Evolutionary conservation across 306 rosid genomes (phyloP).

Genomic region (Dryas octopetala): DNA sequence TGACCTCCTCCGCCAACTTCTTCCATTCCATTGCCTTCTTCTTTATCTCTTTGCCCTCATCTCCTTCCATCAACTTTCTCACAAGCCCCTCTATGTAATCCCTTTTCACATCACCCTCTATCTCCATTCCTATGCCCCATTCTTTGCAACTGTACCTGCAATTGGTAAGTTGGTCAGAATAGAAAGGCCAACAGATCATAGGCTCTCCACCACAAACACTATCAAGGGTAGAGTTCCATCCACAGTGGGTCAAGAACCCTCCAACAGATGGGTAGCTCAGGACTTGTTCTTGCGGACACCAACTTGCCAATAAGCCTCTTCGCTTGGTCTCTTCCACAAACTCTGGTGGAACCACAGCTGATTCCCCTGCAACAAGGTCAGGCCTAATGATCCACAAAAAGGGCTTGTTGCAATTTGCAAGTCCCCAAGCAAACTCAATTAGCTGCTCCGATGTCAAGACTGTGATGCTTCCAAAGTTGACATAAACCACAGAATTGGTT

Average conservation of each 20-base stretch:
- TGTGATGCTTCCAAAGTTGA: slow-evolving; percentile 58
- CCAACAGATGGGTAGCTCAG: slow-evolving; percentile 50
- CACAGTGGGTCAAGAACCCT: slow-evolving; percentile 60
- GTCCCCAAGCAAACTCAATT: slow-evolving; percentile 70
- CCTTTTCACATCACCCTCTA: slow-evolving; percentile 45
- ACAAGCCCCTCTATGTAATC: slow-evolving; percentile 43
- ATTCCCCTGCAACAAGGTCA: slow-evolving; percentile 45
- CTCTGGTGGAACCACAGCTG: slow-evolving; percentile 36
- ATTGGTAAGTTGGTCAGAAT: slow-evolving; percentile 69
- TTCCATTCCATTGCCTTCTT: slow-evolving; percentile 48
- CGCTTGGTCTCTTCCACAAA: slow-evolving; percentile 37
- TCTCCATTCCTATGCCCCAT: slow-evolving; percentile 70
- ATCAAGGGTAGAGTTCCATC: slow-evolving; percentile 77
- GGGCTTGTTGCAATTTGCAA: slow-evolving; percentile 39
- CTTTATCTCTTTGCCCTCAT: slow-evolving; percentile 49
- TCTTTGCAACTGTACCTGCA: slow-evolving; percentile 50
- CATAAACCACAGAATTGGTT: slow-evolving; percentile 41
- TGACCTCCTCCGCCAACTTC: slow-evolving; percentile 36
- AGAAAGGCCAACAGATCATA: slow-evolving; percentile 67
- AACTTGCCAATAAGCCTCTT: slow-evolving; percentile 40
- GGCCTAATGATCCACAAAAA: slow-evolving; percentile 63
- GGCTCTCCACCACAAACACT: slow-evolving; percentile 56
- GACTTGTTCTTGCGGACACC: slow-evolving; percentile 70
- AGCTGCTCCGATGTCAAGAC: slow-evolving; percentile 51
- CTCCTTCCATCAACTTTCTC: slow-evolving; percentile 57